Conservation (phyloP, 805 yeast genomes). For the Myxozyma monticola region DNA sequence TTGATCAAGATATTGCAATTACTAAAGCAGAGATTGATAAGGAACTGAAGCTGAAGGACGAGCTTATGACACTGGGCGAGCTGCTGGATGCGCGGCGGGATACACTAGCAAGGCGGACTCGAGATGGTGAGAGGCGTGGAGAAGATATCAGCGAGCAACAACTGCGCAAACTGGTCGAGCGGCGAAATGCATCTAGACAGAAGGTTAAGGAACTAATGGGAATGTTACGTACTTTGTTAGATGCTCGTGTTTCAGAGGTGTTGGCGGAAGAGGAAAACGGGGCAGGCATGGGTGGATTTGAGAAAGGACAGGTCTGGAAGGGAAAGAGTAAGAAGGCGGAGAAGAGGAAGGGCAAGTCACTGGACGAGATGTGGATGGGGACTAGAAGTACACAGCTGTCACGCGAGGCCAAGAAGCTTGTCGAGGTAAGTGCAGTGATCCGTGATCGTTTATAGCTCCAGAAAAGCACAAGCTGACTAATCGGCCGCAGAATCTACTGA, state of each 20-base stretch:
- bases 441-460: not conserved
- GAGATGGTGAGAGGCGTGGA: not conserved
- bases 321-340: not conserved
- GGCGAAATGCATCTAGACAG: not conserved
- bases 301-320: not conserved
- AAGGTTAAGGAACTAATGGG: conserved; percentile 8
- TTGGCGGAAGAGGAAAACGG: conserved; percentile 23
- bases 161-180: not conserved
- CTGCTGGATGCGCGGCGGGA: conserved; percentile 7
- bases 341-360: no score
- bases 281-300: conserved; percentile 25
- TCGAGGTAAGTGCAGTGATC: conserved; percentile 7
- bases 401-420: conserved; percentile 8
- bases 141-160: not conserved
- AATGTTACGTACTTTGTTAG: conserved; percentile 8
- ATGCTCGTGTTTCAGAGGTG: conserved; percentile 6
- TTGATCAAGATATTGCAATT: not conserved
- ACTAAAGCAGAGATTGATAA: not conserved
- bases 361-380: conserved; percentile 13
- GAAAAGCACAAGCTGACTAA: not conserved
- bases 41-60: not conserved
- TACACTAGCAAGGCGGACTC: not conserved
- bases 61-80: not conserved
- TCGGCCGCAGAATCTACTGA: conserved; percentile 11
- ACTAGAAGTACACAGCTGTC: conserved; percentile 8